Evolutionary conservation across 108 stramenopile genomes (phyloP).

Genomic region (Nannochloropsis salina): DNA sequence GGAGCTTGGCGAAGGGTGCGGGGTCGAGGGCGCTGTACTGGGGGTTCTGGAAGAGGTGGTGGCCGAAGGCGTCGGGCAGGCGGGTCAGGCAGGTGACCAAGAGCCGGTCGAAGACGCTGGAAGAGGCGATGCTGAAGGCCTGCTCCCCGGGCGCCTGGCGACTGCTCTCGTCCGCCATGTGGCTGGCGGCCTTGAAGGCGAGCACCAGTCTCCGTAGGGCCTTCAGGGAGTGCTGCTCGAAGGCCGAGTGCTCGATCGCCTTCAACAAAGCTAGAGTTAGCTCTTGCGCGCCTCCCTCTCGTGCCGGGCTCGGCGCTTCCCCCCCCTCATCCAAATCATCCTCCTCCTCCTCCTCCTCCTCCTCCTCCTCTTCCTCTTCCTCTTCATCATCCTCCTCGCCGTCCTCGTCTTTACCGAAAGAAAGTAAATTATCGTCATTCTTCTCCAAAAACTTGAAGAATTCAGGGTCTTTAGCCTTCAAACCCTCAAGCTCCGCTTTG

Average conservation of each 20-base stretch:
- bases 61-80: neutral
- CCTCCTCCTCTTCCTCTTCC: neutral
- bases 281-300: neutral
- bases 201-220: conserved; percentile 28
- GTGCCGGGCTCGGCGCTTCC: neutral
- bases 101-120: neutral
- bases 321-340: neutral
- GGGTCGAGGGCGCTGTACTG: neutral
- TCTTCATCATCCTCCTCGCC: conserved; percentile 36
- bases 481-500: conserved; percentile 41
- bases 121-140: neutral
- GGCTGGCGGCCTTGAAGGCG: neutral
- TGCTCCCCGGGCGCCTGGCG: neutral
- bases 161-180: neutral
- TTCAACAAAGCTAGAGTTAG: neutral
- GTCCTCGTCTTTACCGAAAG: conserved; percentile 46
- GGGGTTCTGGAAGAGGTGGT: neutral
- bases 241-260: conserved; percentile 28
- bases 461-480: conserved; percentile 50
- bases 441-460: conserved; percentile 51
- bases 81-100: neutral
- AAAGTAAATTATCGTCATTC: conserved; percentile 33
- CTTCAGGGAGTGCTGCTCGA: conserved; percentile 25
- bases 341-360: neutral
- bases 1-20: neutral